Base-by-base conservation (phyloP, 2,329 filamentous ascomycete genomes). In the Leptographium wingfieldii region DNA sequence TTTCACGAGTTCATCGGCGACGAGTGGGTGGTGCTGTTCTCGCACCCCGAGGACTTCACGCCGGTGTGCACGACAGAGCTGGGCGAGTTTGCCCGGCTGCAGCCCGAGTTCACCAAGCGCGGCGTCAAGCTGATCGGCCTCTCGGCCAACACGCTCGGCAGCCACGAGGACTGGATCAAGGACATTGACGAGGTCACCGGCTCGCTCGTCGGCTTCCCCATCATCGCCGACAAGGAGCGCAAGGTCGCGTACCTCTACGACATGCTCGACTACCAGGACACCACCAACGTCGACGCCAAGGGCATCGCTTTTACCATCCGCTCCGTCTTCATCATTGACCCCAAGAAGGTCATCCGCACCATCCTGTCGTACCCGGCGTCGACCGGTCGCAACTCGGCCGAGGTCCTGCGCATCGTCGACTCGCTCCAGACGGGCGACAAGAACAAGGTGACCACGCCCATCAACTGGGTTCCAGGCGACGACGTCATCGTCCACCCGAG, bases 41-140 rank as follows among this genome's bases (percentile, higher is more conserved):
- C 86, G 38, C 89, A 92, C 77, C 89, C 89, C 3, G 87, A 86
- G 73, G 92, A 96, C 75, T 96, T 89, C 80, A 96, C 92, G 1
- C 92, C 92, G 59, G 92, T 96, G 62, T 96, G 92, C 81, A 96
- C 92, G 65, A 96, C 73, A 59, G 92, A 96, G 78, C 86, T 96
- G 64, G 92, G 91, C 64, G 91, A 91, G 62, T 95, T 96, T 69
- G 88, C 91, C 67, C 94, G 92, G 76, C 81, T 96, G 64, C 85
- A 90, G 77, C 83, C 85, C 68, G 90, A 96, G 74, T 96, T 96
- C 75, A 81, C 84, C 69, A 90, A 88, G 79, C 85, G 91, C 64
- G 85, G 84, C 65, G 89, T 92, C 69, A 95, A 96, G 83, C 85
- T 96, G 76, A 92, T 96, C 68, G 92, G 92, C 56, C 81, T 96